A percentile compares a stretch with the other conserved stretches of the same genome.
Evolutionary conservation across 352 stramenopile genomes (phyloP).

Genomic region (Phytophthora vignae): DNA sequence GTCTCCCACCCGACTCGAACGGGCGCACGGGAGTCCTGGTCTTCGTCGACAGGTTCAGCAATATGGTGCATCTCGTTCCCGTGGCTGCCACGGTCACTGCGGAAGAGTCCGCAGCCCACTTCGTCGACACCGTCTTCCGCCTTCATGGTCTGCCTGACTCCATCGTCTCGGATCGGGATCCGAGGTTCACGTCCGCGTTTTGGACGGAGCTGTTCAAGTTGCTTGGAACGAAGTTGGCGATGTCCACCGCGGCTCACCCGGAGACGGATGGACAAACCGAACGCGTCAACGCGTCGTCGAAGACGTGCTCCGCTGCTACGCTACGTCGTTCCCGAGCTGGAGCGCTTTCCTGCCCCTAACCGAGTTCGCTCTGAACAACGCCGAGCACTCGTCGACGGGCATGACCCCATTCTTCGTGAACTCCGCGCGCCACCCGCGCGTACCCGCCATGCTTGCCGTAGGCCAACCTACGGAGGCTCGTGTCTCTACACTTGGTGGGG

Average conservation of each 20-base stretch:
- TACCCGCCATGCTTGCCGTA: not conserved
- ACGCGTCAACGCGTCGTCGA: not conserved
- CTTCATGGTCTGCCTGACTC: not conserved
- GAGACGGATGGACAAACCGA: not conserved
- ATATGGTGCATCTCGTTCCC: too few species aligned
- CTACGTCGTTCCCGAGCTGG: not conserved
- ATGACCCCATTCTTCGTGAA: not conserved
- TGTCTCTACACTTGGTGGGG: not conserved
- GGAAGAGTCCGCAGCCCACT: not conserved
- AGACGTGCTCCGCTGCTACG: not conserved
- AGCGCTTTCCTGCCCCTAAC: not conserved
- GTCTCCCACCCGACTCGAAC: too few species aligned
- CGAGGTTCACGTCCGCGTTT: not conserved
- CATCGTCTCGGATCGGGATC: not conserved
- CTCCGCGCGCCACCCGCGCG: not conserved
- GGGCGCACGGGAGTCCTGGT: too few species aligned
- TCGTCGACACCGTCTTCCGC: not conserved
- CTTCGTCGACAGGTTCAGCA: too few species aligned
- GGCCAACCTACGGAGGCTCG: not conserved
- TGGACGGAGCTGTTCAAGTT: not conserved
- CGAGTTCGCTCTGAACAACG: not conserved
- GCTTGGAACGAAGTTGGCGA: not conserved
- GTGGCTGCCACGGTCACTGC: not conserved
- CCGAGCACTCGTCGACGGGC: conserved; percentile 1
- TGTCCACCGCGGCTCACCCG: not conserved